Percentiles rank a stretch among this genome's conserved stretches.
Conservation (phyloP, 1,284 basidiomycete genomes). For the Moesziomyces aphidis region DNA sequence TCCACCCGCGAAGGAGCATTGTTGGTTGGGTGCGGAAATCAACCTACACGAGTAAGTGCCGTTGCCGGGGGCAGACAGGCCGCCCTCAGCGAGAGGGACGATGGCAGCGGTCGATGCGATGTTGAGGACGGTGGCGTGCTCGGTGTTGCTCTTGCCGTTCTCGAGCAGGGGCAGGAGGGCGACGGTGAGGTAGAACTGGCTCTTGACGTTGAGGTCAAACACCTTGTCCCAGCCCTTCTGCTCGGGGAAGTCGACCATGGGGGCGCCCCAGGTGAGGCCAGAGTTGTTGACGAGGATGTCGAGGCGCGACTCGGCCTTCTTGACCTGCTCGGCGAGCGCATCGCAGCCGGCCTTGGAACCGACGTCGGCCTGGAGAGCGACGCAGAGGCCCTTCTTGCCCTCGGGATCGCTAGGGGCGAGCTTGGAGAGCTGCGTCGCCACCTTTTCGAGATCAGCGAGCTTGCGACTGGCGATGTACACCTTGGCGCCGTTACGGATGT, state of each 20-base stretch:
- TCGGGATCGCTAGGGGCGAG: constrained; percentile 50
- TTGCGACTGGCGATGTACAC: constrained; percentile 89
- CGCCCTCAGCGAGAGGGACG: constrained; percentile 71
- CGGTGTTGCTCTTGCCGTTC: constrained; percentile 67
- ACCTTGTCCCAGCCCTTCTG: constrained; percentile 78
- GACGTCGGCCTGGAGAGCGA: constrained; percentile 63
- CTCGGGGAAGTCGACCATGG: constrained; percentile 77
- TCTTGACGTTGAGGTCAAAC: constrained; percentile 66
- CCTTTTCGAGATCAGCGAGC: constrained; percentile 74
- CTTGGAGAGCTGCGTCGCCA: constrained; percentile 48
- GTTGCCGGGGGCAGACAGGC: constrained; percentile 73
- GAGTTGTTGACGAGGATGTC: constrained; percentile 69
- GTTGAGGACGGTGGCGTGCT: constrained; percentile 76
- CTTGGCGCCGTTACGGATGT: constrained; percentile 80
- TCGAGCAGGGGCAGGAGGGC: constrained; percentile 62
- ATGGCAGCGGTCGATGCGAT: constrained; percentile 81
- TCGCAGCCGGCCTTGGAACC: constrained; percentile 81
- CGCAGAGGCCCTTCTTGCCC: constrained; percentile 42
- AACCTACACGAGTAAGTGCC: constrained; percentile 85
- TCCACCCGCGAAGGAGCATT: neutral
- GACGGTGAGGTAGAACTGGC: constrained; percentile 67
- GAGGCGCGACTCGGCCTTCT: constrained; percentile 76
- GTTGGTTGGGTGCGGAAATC: neutral
- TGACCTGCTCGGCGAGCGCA: constrained; percentile 77
- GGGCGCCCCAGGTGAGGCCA: constrained; percentile 80